Base-by-base conservation (phyloP, 2,329 filamentous ascomycete genomes). In the Cercospora canescens region DNA sequence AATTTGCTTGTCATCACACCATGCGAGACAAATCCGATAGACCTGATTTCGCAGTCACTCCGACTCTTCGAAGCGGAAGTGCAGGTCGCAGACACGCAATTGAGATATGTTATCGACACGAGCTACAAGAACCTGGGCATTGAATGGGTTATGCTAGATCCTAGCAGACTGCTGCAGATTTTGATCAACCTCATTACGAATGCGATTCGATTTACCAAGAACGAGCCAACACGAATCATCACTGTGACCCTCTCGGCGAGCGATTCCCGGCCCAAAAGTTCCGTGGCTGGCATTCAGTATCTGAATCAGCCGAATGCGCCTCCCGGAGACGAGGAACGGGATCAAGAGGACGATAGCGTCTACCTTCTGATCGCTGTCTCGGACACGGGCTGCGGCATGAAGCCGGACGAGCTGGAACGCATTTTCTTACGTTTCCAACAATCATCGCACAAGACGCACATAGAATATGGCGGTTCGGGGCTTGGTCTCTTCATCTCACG, bases 371-470 rank as follows among this genome's bases (percentile, higher is more conserved):
- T 75, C 39, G 63, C 64, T 2, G 76, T 81, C 18, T 70, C 70
- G 12, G 80, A 81, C 65, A 81, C 78, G 0, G 80, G 81, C 5
- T 73, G 77, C 12, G 80, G 81, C 0, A 72, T 82, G 21, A 75
- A 73, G 1, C 67, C 75, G 2, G 74, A 78, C 1, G 79, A 82
- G 54, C 77, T 75, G 14, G 64, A 71, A 0, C 70, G 84, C 32
- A 81, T 92, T 0, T 92, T 92, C 74, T 84, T 90, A 67, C 84
- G 88, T 24, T 92, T 92, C 74, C 85, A 87, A 9, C 90, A 92
- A 76, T 88, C 88, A 0, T 88, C 84, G 12, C 85, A 88, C 4
- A 86, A 84, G 64, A 91, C 89, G 0, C 88, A 91, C 68, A 84
- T 89, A 28, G 85, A 89, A 66, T 91, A 92, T 70, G 90, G 89